Evolutionary conservation across 164 flowering plant genomes (phyloP).

Genomic region (Macadamia tetraphylla): DNA sequence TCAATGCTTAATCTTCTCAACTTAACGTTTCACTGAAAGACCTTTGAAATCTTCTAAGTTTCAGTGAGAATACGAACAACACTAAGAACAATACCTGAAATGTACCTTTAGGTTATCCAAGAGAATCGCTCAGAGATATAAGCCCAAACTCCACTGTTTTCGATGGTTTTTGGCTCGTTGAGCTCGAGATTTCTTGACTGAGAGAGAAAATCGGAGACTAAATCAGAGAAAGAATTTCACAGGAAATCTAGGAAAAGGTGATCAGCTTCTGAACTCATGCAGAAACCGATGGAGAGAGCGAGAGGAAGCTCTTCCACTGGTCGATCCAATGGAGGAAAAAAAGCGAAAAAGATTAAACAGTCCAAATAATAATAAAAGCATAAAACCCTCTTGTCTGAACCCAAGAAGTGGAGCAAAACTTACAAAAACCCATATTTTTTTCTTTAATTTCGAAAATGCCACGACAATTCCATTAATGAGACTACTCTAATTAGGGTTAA

Average conservation of each 20-base stretch:
- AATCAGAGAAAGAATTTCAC: conserved; percentile 9
- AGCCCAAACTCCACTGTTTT: conserved; percentile 10
- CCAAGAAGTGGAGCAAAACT: neutral
- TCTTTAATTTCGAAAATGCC: neutral
- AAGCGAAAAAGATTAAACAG: neutral
- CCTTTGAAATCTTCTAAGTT: neutral
- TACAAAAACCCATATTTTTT: neutral
- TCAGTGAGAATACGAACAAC: neutral
- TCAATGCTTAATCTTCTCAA: neutral
- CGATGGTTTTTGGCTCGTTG: conserved; percentile 12
- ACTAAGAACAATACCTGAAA: neutral
- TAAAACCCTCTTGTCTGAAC: neutral
- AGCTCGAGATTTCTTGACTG: conserved; percentile 11
- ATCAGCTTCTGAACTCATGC: conserved; percentile 20
- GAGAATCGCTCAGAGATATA: conserved; percentile 2
- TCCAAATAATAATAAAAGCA: neutral
- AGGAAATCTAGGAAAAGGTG: conserved; percentile 20
- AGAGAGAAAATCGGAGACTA: conserved; percentile 15
- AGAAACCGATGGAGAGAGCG: conserved; percentile 18
- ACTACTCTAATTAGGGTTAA: too few species aligned
- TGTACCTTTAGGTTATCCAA: neutral
- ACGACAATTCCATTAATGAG: neutral
- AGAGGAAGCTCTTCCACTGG: conserved; percentile 6
- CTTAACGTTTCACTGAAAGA: neutral
- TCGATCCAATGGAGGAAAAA: conserved; percentile 7